These are phyloP conservation scores for Sordariomycetes sp. DNA, from an alignment of 2,329 filamentous ascomycete species.

Conservation along the genomic window DNA sequence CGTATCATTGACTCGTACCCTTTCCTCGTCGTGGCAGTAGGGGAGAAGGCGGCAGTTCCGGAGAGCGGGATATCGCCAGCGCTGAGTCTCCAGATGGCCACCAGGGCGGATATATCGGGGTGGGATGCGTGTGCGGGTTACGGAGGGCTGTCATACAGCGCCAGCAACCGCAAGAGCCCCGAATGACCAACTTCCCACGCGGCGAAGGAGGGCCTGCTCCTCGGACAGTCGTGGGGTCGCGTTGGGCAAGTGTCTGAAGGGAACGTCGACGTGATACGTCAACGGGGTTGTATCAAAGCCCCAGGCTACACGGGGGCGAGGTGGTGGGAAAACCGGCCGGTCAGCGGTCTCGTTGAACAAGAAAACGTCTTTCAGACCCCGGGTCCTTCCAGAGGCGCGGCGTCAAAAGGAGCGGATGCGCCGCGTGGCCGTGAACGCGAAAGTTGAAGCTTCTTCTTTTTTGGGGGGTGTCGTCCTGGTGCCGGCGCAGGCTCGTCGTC, in stretches of 20 bases:
- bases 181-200: background rate
- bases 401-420: background rate
- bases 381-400: background rate
- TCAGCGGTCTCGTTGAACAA: background rate
- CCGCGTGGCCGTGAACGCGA: background rate
- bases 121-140: constrained; percentile 1
- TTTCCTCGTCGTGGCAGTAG: background rate
- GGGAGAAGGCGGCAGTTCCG: background rate
- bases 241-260: background rate
- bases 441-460: background rate
- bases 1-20: background rate
- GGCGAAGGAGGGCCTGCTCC: background rate
- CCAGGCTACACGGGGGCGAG: background rate
- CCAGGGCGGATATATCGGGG: constrained; percentile 1
- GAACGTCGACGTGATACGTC: background rate
- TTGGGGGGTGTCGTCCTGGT: background rate
- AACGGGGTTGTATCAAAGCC: background rate
- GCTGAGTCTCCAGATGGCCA: background rate
- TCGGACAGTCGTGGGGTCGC: background rate
- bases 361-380: background rate
- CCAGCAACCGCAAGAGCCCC: background rate
- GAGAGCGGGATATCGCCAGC: constrained; percentile 1
- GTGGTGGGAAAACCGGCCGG: background rate
- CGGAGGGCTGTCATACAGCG: background rate
- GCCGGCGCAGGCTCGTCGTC: background rate